phyloP scores from a whole-genome alignment of 345 rosid species.

The Diplotaxis tenuifolia region DNA sequence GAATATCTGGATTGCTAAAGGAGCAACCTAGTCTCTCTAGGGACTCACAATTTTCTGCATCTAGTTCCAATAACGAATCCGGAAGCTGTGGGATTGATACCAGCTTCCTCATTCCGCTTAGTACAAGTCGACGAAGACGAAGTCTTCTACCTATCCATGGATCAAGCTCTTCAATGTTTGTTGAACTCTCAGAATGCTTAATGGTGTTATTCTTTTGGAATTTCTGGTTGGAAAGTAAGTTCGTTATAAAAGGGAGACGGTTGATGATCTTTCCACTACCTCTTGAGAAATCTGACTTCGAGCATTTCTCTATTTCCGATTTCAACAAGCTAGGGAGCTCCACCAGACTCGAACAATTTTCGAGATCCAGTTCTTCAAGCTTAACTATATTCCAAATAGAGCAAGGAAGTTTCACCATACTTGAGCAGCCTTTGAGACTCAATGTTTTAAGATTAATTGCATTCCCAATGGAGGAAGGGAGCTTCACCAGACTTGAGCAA shows the following conservation, averaged over 20 bases:
- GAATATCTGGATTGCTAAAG: too few species aligned
- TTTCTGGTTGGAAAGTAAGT: not conserved
- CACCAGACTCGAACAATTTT: not conserved
- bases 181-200: not conserved
- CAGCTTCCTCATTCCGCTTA: not conserved
- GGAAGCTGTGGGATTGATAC: not conserved
- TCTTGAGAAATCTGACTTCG: not conserved
- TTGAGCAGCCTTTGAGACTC: not conserved
- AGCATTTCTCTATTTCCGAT: not conserved
- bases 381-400: not conserved
- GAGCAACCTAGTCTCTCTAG: too few species aligned
- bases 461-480: not conserved
- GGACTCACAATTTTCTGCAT: not conserved
- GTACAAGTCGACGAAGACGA: not conserved
- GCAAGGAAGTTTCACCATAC: not conserved
- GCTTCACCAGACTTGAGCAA: not conserved
- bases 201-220: not conserved
- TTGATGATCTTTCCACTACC: not conserved
- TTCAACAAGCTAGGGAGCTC: not conserved
- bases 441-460: not conserved
- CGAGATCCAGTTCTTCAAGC: not conserved
- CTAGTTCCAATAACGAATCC: not conserved
- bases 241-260: not conserved
- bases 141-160: not conserved
- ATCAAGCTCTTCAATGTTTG: not conserved